A percentile compares a stretch with the other conserved stretches of the same genome.
Evolutionary conservation across 345 rosid genomes (phyloP).

Genomic region (Eucalyptus marginata): DNA sequence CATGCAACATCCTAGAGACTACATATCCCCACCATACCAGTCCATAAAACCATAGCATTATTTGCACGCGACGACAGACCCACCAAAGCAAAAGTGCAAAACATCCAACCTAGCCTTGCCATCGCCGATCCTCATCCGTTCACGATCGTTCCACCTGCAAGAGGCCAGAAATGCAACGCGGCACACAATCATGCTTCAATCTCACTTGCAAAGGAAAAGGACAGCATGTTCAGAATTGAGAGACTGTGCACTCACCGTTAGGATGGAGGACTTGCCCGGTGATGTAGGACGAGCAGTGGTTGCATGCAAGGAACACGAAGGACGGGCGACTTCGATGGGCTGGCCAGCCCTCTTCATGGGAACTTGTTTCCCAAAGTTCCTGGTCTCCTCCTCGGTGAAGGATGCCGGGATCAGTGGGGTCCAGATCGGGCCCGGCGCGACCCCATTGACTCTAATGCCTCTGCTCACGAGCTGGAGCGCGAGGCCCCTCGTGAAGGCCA

Average conservation of each 20-base stretch:
- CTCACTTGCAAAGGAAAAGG: background rate
- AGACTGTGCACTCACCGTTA: conserved; percentile 21
- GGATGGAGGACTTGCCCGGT: conserved; percentile 81
- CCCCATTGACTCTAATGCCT: conserved; percentile 30
- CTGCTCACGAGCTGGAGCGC: conserved; percentile 20
- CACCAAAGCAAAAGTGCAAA: background rate
- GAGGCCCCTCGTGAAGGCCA: conserved; percentile 24
- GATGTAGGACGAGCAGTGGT: conserved; percentile 71
- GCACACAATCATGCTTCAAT: background rate
- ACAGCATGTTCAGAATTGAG: background rate
- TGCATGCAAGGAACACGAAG: conserved; percentile 67
- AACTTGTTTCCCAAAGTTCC: conserved; percentile 34
- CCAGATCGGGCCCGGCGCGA: conserved; percentile 32
- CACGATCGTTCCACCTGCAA: conserved; percentile 32
- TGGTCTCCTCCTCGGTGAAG: conserved; percentile 32
- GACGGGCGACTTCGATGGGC: conserved; percentile 70
- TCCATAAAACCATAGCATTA: background rate
- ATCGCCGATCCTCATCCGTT: conserved; percentile 11
- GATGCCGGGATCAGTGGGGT: conserved; percentile 43
- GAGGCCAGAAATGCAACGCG: background rate
- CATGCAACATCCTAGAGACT: background rate
- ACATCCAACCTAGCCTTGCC: background rate
- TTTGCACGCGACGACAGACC: background rate
- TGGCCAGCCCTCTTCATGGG: conserved; percentile 77
- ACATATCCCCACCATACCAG: background rate